These are phyloP conservation scores for Colletotrichum karsti DNA, from an alignment of 2,329 filamentous ascomycete genomes.

Conservation along the genomic window DNA sequence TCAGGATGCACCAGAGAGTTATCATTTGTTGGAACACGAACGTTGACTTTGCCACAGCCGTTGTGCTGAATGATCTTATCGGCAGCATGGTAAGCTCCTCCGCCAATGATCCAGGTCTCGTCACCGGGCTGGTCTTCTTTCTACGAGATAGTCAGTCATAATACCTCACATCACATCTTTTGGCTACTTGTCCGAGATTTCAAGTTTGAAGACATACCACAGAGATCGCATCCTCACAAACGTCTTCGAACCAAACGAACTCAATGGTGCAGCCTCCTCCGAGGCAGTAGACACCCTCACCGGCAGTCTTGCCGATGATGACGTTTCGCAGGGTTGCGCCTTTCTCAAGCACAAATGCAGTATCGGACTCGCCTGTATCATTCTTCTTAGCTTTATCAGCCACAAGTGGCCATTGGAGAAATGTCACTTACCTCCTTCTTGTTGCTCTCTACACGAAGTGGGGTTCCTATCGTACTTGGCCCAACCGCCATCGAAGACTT, in stretches of 20 bases:
- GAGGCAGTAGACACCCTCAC: constrained; percentile 38
- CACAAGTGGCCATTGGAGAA: fast-evolving
- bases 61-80: constrained; percentile 52
- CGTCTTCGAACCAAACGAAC: constrained; percentile 36
- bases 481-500: constrained; percentile 40
- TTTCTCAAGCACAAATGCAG: constrained; percentile 49
- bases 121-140: constrained; percentile 32
- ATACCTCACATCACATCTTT: fast-evolving
- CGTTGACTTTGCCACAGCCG: constrained; percentile 42
- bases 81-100: constrained; percentile 45
- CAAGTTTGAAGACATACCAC: background rate
- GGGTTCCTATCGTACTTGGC: constrained; percentile 43
- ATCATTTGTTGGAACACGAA: background rate
- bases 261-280: constrained; percentile 36
- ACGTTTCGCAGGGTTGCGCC: constrained; percentile 56
- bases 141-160: background rate
- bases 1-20: fast-evolving
- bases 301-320: constrained; percentile 48
- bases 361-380: constrained; percentile 44
- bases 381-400: background rate
- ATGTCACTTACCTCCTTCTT: constrained; percentile 40
- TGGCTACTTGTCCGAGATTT: fast-evolving
- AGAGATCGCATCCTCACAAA: constrained; percentile 36
- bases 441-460: constrained; percentile 48
- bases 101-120: constrained; percentile 43